phyloP scores from a whole-genome alignment of 2,329 filamentous ascomycete species.

The Scolecobasidium constrictum region DNA sequence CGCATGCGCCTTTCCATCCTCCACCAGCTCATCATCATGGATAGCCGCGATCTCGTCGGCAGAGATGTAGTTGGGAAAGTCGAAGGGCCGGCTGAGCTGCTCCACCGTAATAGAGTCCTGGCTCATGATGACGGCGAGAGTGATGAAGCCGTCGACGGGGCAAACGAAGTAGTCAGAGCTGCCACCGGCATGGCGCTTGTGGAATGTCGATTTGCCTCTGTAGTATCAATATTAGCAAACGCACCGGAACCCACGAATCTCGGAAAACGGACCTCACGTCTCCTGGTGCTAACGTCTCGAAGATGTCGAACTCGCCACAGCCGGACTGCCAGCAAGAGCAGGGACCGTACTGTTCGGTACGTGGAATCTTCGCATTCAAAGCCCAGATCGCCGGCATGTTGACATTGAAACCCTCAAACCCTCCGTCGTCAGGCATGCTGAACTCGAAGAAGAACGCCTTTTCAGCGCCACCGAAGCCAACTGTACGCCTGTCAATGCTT shows the following conservation, averaged over 20 bases:
- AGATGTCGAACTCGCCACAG: conserved; percentile 68
- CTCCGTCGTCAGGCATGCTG: conserved; percentile 54
- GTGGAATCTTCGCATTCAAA: conserved; percentile 62
- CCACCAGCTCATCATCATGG: too few relatives aligned
- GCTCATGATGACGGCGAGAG: conserved; percentile 53
- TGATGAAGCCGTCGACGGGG: conserved; percentile 48
- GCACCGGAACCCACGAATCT: too few relatives aligned
- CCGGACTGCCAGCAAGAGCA: conserved; percentile 64
- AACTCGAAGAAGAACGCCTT: conserved; percentile 69
- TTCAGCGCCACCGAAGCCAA: conserved; percentile 59
- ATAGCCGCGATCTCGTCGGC: too few relatives aligned
- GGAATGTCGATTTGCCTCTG: conserved; percentile 60
- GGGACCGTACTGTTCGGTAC: conserved; percentile 54
- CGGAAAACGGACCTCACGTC: conserved; percentile 5
- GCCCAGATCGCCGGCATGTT: conserved; percentile 70
- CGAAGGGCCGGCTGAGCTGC: conserved; percentile 22
- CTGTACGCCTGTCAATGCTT: conserved; percentile 27
- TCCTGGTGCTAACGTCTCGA: conserved; percentile 57
- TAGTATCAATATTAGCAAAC: conserved; percentile 29
- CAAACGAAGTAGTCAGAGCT: conserved; percentile 63
- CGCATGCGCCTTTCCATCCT: too few relatives aligned
- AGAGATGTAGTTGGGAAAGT: conserved; percentile 28
- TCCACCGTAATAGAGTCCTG: conserved; percentile 46
- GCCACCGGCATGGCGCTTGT: conserved; percentile 50
- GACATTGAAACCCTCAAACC: conserved; percentile 35